Evolutionary conservation across 2,329 filamentous ascomycete genomes (phyloP), one percentile per base, ranked within the genome.

Genomic region (Cytospora piceicola): DNA sequence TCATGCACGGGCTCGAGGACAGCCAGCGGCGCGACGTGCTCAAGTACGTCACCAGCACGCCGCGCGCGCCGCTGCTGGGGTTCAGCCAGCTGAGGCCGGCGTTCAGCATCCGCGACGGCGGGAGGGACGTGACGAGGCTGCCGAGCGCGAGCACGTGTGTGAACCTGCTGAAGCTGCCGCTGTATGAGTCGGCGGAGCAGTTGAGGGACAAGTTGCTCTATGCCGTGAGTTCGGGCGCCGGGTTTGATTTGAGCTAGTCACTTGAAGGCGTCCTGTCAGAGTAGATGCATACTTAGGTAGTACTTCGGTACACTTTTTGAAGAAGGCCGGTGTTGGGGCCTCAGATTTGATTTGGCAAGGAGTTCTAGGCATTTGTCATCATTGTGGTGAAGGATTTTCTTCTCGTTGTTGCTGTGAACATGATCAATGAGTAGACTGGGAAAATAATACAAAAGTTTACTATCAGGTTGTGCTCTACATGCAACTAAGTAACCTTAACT

Each of bases 71-170:
- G 3, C 80, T 99, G 54, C 80, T 98, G 3, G 95, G 95, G 0
- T 99, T 99, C 74, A 87, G 88, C 22, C 91, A 95, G 73, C 79
- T 99, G 69, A 91, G 89, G 64, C 95, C 95, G 2, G 83, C 84
- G 49, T 99, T 99, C 76, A 94, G 89, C 73, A 98, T 99, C 69
- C 82, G 95, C 5, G 95, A 99, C 77, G 89, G 88, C 0, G 91
- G 92, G 5, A 80, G 80, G 30, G 92, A 96, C 73, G 85, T 94
- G 77, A 84, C 87, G 57, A 83, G 95, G 66, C 79, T 97, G 69
- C 95, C 95, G 2, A 98, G 93, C 74, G 93, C 95, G 22, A 97
- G 94, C 75, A 99, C 95, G 0, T 99, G 95, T 72, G 93, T 98
- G 32, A 99, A 99, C 75, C 76, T 99, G 71, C 79, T 99, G 57